These are phyloP conservation scores for Verticillium nubilum DNA, from an alignment of 2,329 filamentous ascomycete species.

Conservation along the genomic window DNA sequence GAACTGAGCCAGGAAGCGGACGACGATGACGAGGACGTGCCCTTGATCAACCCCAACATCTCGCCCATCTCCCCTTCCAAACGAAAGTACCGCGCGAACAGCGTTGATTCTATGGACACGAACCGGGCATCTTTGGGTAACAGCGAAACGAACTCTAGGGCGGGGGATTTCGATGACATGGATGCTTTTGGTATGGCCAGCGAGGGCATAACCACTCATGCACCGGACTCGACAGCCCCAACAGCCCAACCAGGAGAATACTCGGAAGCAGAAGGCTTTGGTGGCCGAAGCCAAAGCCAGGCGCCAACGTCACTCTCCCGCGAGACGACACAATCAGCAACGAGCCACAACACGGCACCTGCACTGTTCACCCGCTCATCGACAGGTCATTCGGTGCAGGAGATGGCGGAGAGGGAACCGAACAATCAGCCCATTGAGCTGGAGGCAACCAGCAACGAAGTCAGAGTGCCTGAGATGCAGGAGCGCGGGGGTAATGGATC, in stretches of 20 bases:
- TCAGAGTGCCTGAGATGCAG: slow-evolving; percentile 38
- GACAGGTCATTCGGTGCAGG: slow-evolving; percentile 2
- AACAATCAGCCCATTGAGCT: background rate
- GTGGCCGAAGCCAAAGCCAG: background rate
- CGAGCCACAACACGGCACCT: slow-evolving; percentile 17
- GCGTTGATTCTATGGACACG: slow-evolving; percentile 39
- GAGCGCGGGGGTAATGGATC: slow-evolving; percentile 25
- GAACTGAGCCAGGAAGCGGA: slow-evolving; percentile 37
- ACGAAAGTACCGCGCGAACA: slow-evolving; percentile 39
- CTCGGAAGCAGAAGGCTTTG: background rate
- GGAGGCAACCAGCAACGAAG: background rate
- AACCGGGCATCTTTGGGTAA: slow-evolving; percentile 37
- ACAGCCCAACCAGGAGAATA: slow-evolving; percentile 5
- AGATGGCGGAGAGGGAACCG: background rate
- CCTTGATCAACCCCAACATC: background rate
- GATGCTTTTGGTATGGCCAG: slow-evolving; percentile 20
- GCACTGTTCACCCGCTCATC: slow-evolving; percentile 12
- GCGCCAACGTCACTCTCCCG: slow-evolving; percentile 9
- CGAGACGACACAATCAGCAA: slow-evolving; percentile 7
- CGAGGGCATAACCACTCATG: slow-evolving; percentile 16
- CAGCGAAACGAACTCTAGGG: slow-evolving; percentile 11
- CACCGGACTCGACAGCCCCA: slow-evolving; percentile 12
- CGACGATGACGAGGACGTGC: slow-evolving; percentile 10
- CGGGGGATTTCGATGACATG: slow-evolving; percentile 8
- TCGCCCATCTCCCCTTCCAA: slow-evolving; percentile 33